phyloP scores from a whole-genome alignment of 306 rosid genomes.

The Dalbergia cultrata region DNA sequence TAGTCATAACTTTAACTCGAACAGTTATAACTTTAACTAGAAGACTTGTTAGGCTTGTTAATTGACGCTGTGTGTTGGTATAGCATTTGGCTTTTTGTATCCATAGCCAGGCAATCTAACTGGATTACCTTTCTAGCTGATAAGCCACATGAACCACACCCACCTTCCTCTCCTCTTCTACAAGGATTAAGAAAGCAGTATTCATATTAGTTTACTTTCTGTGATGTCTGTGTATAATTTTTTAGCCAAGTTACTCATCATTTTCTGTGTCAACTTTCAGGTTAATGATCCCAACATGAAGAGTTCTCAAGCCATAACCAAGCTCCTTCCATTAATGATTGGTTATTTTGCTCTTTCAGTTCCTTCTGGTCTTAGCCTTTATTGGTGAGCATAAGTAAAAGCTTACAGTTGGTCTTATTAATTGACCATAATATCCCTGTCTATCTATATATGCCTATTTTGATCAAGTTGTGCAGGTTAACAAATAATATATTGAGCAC shows the following conservation, averaged over 20 bases:
- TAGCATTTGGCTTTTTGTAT: conserved; percentile 33
- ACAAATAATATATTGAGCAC: conserved; percentile 96
- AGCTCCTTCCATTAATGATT: conserved; percentile 89
- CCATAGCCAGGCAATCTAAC: conserved; percentile 29
- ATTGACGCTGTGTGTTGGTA: neutral
- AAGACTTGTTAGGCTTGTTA: conserved; percentile 34
- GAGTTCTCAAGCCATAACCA: conserved; percentile 82
- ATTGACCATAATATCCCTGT: neutral
- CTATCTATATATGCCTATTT: conserved; percentile 40
- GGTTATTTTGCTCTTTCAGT: conserved; percentile 98
- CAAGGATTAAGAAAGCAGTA: conserved; percentile 5
- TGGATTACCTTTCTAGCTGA: conserved; percentile 29
- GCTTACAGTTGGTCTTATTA: conserved; percentile 34
- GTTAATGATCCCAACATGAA: conserved; percentile 88
- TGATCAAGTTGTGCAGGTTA: conserved; percentile 65
- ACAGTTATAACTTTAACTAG: conserved; percentile 24
- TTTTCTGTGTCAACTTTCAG: conserved; percentile 59
- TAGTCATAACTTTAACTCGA: conserved; percentile 30
- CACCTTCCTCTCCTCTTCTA: conserved; percentile 19
- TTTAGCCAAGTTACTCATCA: neutral
- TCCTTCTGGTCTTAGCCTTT: conserved; percentile 99
- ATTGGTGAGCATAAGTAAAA: conserved; percentile 73
- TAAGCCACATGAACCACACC: conserved; percentile 1
- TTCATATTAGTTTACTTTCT: conserved; percentile 28
- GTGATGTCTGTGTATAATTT: conserved; percentile 4